Evolutionary conservation across 2,329 filamentous ascomycete genomes (phyloP), one percentile per base, ranked within the genome.

Genomic region (Boeremia exigua): DNA sequence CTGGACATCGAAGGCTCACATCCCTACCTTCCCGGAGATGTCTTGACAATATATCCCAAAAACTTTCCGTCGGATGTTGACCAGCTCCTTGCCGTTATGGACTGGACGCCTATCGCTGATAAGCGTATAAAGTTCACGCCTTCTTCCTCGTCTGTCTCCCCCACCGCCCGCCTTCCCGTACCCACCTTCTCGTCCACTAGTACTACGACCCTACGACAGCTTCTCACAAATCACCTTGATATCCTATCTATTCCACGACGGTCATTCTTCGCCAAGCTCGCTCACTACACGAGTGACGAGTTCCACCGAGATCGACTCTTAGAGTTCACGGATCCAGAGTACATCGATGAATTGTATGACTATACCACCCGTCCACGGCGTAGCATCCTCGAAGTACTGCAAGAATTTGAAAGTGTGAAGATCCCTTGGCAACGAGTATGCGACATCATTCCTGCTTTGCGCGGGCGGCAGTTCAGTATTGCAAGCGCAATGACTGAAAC

Each of bases 391-490:
- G 95, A 99, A 76, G 89, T 96, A 3, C 83, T 99, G 27, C 88
- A 94, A 53, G 95, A 99, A 66, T 99, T 99, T 67, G 84, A 89
- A 37, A 88, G 86, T 0, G 89, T 98, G 50, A 88, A 88, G 59
- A 86, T 99, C 2, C 93, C 95, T 0, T 90, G 88, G 77, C 80
- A 88, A 51, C 86, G 88, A 44, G 82, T 88, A 1, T 82, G 90
- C 9, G 86, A 88, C 49, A 81, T 93, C 14, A 88, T 99, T 50
- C 95, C 95, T 0, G 68, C 88, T 3, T 88, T 98, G 42, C 87
- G 92, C n/a, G 89, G 88, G n/a, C 85, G 95, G 6, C 90, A 96
- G 66, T 99, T 96, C 72, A 97, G 93, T 74, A 93, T 98, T 58
- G 91, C 92, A 30, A 95, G 90, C 60, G 88, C 89, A 6, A 88